These are phyloP conservation scores for Cryptococcus hybrid DNA, from an alignment of 1,284 basidiomycete genomes.

Conservation along the genomic window DNA sequence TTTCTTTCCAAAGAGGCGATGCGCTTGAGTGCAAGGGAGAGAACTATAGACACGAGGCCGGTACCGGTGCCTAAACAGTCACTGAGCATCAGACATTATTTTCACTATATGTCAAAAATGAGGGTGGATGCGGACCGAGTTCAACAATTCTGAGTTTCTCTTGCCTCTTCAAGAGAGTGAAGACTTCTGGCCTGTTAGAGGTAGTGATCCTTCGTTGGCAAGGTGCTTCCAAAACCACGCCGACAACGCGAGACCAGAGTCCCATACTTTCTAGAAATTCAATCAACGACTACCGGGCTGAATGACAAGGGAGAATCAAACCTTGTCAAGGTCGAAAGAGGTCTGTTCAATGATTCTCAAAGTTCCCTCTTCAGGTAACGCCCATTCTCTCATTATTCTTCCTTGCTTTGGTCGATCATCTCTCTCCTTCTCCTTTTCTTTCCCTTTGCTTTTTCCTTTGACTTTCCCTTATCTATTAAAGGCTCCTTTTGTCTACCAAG, in stretches of 20 bases:
- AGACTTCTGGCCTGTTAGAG: conserved; percentile 2
- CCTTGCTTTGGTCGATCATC: conserved; percentile 62
- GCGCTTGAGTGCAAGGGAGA: conserved; percentile 55
- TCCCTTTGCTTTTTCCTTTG: conserved; percentile 21
- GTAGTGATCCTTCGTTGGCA: neutral
- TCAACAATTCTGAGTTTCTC: conserved; percentile 54
- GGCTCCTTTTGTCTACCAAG: conserved; percentile 3
- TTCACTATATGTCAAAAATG: neutral
- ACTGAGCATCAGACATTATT: conserved; percentile 2
- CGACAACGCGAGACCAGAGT: conserved; percentile 76
- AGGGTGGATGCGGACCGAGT: conserved; percentile 57
- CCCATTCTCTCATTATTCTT: conserved; percentile 63
- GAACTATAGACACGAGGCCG: conserved; percentile 69
- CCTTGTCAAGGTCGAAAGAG: conserved; percentile 86
- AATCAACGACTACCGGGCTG: neutral
- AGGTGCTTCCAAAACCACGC: conserved; percentile 60
- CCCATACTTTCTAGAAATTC: conserved; percentile 77
- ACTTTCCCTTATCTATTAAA: conserved; percentile 7
- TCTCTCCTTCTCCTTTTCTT: conserved; percentile 21
- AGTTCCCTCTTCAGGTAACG: conserved; percentile 39
- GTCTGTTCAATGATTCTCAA: conserved; percentile 71
- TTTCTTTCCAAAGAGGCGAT: neutral
- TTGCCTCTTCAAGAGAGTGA: conserved; percentile 15
- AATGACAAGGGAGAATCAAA: conserved; percentile 41
- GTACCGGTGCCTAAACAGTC: conserved; percentile 66